These are phyloP conservation scores for Leptomonas pyrrhocoris DNA, from an alignment of 208 protist genomes.

Conservation along the genomic window DNA sequence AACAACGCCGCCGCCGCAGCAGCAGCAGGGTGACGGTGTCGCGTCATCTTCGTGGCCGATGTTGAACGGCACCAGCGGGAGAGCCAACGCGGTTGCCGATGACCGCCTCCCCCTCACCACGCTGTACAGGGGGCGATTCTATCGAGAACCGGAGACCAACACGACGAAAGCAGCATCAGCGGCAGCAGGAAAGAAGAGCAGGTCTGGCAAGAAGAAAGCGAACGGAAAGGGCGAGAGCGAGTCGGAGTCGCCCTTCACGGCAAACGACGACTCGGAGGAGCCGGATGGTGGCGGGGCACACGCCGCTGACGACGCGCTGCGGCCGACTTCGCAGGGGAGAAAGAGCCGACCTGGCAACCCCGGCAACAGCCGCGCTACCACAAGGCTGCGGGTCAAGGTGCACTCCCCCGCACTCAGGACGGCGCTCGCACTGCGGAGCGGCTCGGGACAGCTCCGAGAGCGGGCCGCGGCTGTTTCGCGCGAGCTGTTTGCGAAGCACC, in stretches of 20 bases:
- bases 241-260: neutral
- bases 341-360: neutral
- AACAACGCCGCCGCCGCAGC: neutral
- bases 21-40: neutral
- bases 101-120: neutral
- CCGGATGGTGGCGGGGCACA: neutral
- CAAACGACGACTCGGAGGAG: neutral
- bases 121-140: constrained; percentile 12
- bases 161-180: neutral
- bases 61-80: neutral
- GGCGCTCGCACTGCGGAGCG: constrained; percentile 36
- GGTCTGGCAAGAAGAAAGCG: neutral
- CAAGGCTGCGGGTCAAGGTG: constrained; percentile 46
- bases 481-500: constrained; percentile 48
- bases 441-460: constrained; percentile 6
- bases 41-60: constrained; percentile 5
- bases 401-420: constrained; percentile 38
- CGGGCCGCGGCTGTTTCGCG: constrained; percentile 32
- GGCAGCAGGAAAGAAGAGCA: neutral
- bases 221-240: neutral
- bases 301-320: neutral
- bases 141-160: constrained; percentile 1
- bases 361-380: constrained; percentile 6
- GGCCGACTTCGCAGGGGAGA: neutral
- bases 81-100: neutral